Conservation (phyloP, 805 yeast genomes). For the Pichia deserticola region DNA sequence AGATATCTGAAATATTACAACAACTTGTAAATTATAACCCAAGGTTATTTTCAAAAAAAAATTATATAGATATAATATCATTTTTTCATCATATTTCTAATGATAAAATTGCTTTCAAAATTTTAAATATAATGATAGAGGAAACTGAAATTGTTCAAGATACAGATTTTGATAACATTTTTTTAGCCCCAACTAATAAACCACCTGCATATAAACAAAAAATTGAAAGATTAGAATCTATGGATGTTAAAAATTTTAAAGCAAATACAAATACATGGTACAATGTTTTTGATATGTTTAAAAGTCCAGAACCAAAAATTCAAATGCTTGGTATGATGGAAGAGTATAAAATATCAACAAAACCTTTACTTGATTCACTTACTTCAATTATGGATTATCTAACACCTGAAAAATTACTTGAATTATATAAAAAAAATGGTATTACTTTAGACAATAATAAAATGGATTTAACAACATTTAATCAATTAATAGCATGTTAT, state of each 20-base stretch:
- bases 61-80: conserved; percentile 13
- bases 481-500: conserved; percentile 17
- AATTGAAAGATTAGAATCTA: conserved; percentile 15
- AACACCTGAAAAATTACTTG: conserved; percentile 14
- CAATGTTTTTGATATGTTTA: conserved; percentile 17
- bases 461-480: conserved; percentile 14
- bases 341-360: conserved; percentile 13
- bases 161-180: conserved; percentile 23
- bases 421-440: conserved; percentile 12
- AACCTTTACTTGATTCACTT: conserved; percentile 19
- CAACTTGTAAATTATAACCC: conserved; percentile 13
- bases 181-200: conserved; percentile 14
- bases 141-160: conserved; percentile 16
- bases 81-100: conserved; percentile 17
- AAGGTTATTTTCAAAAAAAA: conserved; percentile 14
- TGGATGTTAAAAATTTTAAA: conserved; percentile 7
- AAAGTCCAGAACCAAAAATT: conserved; percentile 12
- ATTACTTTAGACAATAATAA: conserved; percentile 2
- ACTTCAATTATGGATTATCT: conserved; percentile 10
- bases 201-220: conserved; percentile 13
- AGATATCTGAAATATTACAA: conserved; percentile 13
- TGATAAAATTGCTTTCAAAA: conserved; percentile 12
- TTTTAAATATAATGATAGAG: conserved; percentile 17
- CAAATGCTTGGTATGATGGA: conserved; percentile 20
- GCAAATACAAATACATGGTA: conserved; percentile 27